These are phyloP conservation scores for Cyathus striatus DNA, from an alignment of 768 basidiomycete genomes.

Conservation along the genomic window DNA sequence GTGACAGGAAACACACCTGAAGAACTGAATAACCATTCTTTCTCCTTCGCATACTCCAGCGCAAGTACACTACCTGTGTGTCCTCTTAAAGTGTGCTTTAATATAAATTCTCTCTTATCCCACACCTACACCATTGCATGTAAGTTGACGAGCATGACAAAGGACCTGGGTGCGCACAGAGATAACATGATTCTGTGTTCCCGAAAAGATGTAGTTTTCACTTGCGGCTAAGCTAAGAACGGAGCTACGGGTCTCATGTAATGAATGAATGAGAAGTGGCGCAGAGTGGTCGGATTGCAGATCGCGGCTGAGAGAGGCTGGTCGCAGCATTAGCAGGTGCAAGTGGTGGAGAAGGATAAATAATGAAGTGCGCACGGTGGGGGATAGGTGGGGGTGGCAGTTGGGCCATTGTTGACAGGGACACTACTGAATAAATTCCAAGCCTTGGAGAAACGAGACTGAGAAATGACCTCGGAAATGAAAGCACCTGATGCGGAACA, in stretches of 20 bases:
- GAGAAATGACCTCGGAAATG: no score
- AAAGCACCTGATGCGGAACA: no score
- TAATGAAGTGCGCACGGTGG: conserved; percentile 5
- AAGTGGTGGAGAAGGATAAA: not conserved
- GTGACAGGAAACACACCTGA: conserved; percentile 55
- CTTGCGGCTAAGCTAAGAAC: conserved; percentile 75
- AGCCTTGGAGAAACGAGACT: no score
- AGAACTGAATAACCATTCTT: conserved; percentile 85
- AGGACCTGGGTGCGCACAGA: conserved; percentile 38
- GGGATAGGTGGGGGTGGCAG: conserved; percentile 1
- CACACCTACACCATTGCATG: conserved; percentile 58
- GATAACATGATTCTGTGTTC: conserved; percentile 75
- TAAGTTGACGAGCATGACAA: not conserved
- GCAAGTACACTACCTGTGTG: conserved; percentile 84
- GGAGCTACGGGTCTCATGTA: conserved; percentile 66
- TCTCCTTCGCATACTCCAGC: conserved; percentile 69
- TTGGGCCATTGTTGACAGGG: not conserved
- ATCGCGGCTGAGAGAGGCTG: conserved; percentile 59
- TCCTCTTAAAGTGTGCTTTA: conserved; percentile 66
- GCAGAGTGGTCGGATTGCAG: conserved; percentile 34
- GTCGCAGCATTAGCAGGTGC: conserved; percentile 10
- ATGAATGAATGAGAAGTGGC: conserved; percentile 59
- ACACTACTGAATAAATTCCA: no score
- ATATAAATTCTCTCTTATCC: conserved; percentile 66
- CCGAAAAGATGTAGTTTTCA: conserved; percentile 71